phyloP scores from a whole-genome alignment of 352 stramenopile species.

The Globisporangium cystogenes region DNA sequence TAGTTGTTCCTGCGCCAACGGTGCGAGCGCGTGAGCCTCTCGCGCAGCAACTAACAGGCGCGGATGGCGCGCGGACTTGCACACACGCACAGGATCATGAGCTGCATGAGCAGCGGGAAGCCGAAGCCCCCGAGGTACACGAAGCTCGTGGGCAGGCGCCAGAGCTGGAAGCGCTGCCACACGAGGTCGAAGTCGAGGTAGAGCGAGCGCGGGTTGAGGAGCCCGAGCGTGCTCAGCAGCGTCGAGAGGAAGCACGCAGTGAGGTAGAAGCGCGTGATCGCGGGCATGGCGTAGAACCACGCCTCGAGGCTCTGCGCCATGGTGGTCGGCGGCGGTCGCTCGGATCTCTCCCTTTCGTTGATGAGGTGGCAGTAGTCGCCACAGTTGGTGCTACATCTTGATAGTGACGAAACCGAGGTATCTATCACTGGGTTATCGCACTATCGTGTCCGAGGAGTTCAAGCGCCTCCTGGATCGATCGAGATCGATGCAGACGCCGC shows the following conservation, averaged over 20 bases:
- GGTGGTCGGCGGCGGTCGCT: too few species aligned
- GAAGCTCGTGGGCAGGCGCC: conserved; percentile 85
- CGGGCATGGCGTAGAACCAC: conserved; percentile 83
- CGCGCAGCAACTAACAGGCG: too few species aligned
- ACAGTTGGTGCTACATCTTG: too few species aligned
- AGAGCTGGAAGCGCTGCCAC: conserved; percentile 86
- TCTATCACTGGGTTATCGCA: too few species aligned
- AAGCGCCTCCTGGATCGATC: too few species aligned
- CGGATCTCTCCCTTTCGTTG: too few species aligned
- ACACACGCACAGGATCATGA: conserved; percentile 82
- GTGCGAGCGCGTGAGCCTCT: neutral
- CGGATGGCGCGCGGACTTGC: too few species aligned
- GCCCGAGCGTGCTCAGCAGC: conserved; percentile 65
- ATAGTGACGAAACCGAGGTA: neutral
- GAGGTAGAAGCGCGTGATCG: conserved; percentile 85
- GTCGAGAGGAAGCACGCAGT: conserved; percentile 81
- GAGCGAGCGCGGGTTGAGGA: conserved; percentile 76
- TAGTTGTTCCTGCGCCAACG: conserved; percentile 59
- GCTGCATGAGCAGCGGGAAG: conserved; percentile 89
- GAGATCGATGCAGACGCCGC: neutral
- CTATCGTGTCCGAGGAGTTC: too few species aligned
- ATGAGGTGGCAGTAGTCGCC: too few species aligned
- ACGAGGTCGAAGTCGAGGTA: conserved; percentile 86
- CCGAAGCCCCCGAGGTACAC: conserved; percentile 86
- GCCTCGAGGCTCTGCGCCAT: conserved; percentile 76